Evolutionary conservation across 352 stramenopile genomes (phyloP).

Genomic region (Globisporangium nunn): DNA sequence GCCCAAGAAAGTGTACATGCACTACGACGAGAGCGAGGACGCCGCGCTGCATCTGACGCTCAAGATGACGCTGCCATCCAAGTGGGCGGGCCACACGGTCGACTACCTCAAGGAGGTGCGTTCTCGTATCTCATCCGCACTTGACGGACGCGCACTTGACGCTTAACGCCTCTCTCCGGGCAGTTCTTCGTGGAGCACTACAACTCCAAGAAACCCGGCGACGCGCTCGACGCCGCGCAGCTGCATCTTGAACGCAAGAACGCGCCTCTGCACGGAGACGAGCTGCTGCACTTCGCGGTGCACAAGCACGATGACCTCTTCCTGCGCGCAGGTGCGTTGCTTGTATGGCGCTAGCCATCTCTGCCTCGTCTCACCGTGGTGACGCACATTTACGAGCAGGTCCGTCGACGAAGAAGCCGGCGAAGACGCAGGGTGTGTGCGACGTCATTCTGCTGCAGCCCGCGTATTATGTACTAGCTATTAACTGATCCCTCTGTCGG

Average conservation of each 20-base stretch:
- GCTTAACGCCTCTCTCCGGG: not conserved
- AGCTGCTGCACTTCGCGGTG: constrained; percentile 70
- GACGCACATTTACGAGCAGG: constrained; percentile 7
- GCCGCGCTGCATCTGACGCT: constrained; percentile 64
- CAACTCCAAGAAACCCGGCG: constrained; percentile 83
- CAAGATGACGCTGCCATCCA: constrained; percentile 86
- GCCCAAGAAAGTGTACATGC: constrained; percentile 87
- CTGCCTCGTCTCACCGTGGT: too few relatives aligned
- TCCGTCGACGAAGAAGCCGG: constrained; percentile 47
- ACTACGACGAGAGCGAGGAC: constrained; percentile 67
- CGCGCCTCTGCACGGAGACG: constrained; percentile 52
- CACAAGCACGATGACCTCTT: constrained; percentile 86
- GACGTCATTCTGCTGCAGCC: too few relatives aligned
- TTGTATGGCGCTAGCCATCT: not conserved
- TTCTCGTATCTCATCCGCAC: not conserved
- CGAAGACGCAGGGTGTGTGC: constrained; percentile 27
- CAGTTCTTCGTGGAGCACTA: constrained; percentile 89
- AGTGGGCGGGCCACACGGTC: constrained; percentile 74
- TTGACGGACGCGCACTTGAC: too few relatives aligned
- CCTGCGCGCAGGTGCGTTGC: constrained; percentile 41
- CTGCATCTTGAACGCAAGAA: constrained; percentile 76
- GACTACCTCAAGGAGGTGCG: constrained; percentile 80
- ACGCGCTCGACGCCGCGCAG: constrained; percentile 36
- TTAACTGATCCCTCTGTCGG: not conserved
- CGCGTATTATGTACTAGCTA: too few relatives aligned